Evolutionary conservation across 23 red algal species (phyloP).

Genomic region (Gracilaria domingensis): DNA sequence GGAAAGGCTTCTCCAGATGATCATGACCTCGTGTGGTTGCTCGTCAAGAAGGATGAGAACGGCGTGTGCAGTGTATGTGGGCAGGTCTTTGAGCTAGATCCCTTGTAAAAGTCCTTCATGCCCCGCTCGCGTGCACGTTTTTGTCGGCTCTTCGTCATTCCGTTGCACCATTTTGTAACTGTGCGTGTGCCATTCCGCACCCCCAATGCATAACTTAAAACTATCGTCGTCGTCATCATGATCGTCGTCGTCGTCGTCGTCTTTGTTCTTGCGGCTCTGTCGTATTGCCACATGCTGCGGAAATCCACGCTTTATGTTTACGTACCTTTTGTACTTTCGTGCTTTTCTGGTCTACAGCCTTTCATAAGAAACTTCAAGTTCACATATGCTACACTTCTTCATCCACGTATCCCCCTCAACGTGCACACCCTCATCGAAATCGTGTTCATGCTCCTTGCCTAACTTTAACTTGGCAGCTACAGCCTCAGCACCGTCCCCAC

Average conservation of each 20-base stretch:
- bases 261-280: not conserved
- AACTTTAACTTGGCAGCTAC: not conserved
- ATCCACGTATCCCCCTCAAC: slow-evolving; percentile 65
- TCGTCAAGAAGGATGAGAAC: slow-evolving; percentile 75
- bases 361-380: slow-evolving; percentile 58
- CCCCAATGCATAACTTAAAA: not conserved
- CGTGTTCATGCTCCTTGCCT: slow-evolving; percentile 52
- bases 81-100: slow-evolving; percentile 90
- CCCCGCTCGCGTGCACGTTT: slow-evolving; percentile 29
- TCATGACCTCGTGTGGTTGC: slow-evolving; percentile 93
- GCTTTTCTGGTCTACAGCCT: slow-evolving; percentile 4
- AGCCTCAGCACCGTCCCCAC: not conserved
- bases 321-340: not conserved
- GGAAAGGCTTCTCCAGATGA: slow-evolving; percentile 88
- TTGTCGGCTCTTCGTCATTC: not conserved
- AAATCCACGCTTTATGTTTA: not conserved
- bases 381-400: slow-evolving; percentile 58
- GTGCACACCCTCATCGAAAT: slow-evolving; percentile 20
- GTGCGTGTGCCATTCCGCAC: not conserved
- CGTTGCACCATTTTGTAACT: not conserved
- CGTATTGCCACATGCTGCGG: not conserved
- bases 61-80: slow-evolving; percentile 81
- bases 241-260: not conserved
- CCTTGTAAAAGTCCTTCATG: slow-evolving; percentile 40
- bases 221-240: not conserved